Conservation (phyloP, 352 stramenopile species). For the Globisporangium radiosum region DNA sequence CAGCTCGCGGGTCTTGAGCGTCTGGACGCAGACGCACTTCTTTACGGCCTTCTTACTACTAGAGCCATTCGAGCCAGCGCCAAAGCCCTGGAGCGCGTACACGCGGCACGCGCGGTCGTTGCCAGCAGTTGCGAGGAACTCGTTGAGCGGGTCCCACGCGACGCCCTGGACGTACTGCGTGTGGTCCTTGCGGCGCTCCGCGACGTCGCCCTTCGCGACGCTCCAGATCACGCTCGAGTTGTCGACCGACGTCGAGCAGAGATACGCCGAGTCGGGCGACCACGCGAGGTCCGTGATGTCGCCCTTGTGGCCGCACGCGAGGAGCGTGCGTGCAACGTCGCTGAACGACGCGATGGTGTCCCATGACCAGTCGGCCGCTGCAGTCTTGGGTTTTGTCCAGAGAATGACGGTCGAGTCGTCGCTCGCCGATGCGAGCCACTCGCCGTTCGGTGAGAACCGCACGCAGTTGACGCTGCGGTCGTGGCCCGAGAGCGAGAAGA, state of each 20-base stretch:
- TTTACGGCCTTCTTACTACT: constrained; percentile 61
- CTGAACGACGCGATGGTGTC: constrained; percentile 71
- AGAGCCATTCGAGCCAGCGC: constrained; percentile 23
- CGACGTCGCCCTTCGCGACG: constrained; percentile 60
- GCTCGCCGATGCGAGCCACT: constrained; percentile 81
- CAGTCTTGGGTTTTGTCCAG: constrained; percentile 71
- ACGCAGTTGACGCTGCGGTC: constrained; percentile 89
- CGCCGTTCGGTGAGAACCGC: constrained; percentile 86
- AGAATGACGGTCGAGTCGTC: constrained; percentile 88
- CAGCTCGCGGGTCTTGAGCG: constrained; percentile 73
- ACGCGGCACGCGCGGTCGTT: constrained; percentile 93
- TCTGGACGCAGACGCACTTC: constrained; percentile 74
- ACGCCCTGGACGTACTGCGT: constrained; percentile 95
- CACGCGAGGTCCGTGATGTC: constrained; percentile 92
- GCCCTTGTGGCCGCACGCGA: constrained; percentile 78
- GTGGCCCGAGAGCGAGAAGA: constrained; percentile 83
- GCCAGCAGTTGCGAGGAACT: constrained; percentile 91
- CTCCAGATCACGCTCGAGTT: constrained; percentile 89
- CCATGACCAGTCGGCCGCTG: constrained; percentile 66
- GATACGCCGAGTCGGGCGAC: constrained; percentile 87
- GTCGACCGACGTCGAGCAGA: constrained; percentile 91
- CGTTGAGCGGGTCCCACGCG: constrained; percentile 92
- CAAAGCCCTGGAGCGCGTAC: constrained; percentile 80
- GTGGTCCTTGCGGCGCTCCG: constrained; percentile 90
- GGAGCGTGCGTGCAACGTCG: constrained; percentile 68